Base-by-base conservation (phyloP, 1,284 basidiomycete genomes). In the Pulchroboletus neoregius region DNA sequence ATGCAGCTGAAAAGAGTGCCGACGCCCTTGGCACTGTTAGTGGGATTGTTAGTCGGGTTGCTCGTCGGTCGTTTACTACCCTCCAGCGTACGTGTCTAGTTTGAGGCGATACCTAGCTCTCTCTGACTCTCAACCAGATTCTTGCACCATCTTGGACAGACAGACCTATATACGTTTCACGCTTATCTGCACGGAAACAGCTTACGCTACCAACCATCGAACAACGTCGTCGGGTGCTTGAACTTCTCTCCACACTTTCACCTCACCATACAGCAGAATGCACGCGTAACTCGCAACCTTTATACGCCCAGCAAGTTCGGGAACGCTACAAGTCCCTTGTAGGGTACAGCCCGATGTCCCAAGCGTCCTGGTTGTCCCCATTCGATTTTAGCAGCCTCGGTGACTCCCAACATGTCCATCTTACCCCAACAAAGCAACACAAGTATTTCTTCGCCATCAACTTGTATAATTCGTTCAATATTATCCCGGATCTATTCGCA, bases 381-480 rank as follows among this genome's bases (percentile, higher is more conserved):
- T 72, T 73, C 27, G 71, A 74, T 12, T 62, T 82, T 43, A 64
- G 71, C n/a, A 65, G 60, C 30, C 62, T 65, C 4, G 67, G 72
- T 24, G 70, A 73, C 36, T 69, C 76, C 50, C 75, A 77, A 45
- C 66, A 66, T 43, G 66, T 67, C 39, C 58, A 64, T 30, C 62
- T 63, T 39, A 56, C 65, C 37, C 66, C 65, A 50, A 69, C 75
- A 15, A 75, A 76, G 57, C 77, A 84, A 52, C 94, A 97, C 80
- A 96, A 96, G 66, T 97, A 96, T 70, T 97, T 92, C 70, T 95
- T 97, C 69, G 94, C 92, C 45, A 96, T 97, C 78, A 97, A 97
- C 71, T 74, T 96, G 56, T 94, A 94, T 76, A 94, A 94, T 74
- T 94, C 91, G n/a, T 97, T 97, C 78, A 92, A 95, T 71, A 73